Conservation (phyloP, 257 asterid species). For the Solanum virginianum region DNA sequence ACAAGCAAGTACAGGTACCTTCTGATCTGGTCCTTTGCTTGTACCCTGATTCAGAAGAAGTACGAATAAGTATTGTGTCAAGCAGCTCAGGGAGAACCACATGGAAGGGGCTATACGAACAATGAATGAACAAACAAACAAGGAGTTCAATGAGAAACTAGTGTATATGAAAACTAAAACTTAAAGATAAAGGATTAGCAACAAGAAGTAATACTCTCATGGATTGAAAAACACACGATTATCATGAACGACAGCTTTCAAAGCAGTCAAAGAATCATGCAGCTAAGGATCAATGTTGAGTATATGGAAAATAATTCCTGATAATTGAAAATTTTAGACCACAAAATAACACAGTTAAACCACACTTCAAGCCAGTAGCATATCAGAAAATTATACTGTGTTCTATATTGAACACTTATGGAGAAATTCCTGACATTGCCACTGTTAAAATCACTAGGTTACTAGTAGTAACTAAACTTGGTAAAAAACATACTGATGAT, state of each 20-base stretch:
- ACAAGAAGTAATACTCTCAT: background rate
- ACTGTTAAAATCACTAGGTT: background rate
- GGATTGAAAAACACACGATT: background rate
- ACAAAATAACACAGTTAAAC: background rate
- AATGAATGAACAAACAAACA: background rate
- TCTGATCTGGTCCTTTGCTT: slow-evolving; percentile 26
- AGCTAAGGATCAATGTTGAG: background rate
- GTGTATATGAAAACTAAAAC: background rate
- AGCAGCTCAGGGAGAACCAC: background rate
- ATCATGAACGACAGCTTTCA: background rate
- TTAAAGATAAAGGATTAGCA: background rate
- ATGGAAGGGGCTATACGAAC: background rate
- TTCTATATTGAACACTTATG: background rate
- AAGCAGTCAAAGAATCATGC: background rate
- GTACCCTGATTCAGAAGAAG: slow-evolving; percentile 23
- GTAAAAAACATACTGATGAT: background rate
- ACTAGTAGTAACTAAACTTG: background rate
- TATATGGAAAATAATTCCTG: background rate
- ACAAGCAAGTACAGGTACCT: slow-evolving; percentile 17
- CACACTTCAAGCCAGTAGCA: background rate
- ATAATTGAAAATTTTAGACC: background rate
- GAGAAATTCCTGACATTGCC: background rate
- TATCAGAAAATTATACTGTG: background rate
- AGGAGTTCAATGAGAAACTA: background rate
- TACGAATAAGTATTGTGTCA: background rate